A percentile compares a stretch with the other conserved stretches of the same genome.
Conservation (phyloP, 148 eudicot species). For the Rheum nobile region DNA sequence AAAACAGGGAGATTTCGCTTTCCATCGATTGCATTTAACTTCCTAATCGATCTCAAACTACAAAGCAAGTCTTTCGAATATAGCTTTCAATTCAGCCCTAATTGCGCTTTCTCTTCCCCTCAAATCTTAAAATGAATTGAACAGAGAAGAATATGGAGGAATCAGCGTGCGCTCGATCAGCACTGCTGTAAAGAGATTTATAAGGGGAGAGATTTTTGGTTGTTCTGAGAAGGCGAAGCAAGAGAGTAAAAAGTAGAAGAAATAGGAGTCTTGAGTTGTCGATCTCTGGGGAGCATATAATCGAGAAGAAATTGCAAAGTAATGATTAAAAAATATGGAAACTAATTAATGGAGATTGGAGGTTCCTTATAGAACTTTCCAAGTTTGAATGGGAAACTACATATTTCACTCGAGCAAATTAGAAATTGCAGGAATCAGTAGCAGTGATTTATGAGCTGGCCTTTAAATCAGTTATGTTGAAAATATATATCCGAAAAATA, state of each 20-base stretch:
- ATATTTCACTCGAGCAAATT: too few species aligned
- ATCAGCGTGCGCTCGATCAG: too few species aligned
- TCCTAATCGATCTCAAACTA: too few species aligned
- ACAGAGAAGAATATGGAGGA: too few species aligned
- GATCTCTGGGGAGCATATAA: not conserved
- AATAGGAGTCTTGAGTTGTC: not conserved
- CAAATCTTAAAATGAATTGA: too few species aligned
- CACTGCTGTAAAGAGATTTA: not conserved
- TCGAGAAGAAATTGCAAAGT: not conserved
- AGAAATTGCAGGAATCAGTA: too few species aligned
- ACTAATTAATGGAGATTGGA: not conserved
- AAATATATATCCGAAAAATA: too few species aligned
- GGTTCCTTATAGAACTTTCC: not conserved
- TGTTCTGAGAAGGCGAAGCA: not conserved
- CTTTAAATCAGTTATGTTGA: too few species aligned
- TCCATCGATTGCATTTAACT: not conserved
- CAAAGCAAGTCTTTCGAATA: not conserved
- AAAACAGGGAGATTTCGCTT: not conserved
- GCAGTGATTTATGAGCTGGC: too few species aligned
- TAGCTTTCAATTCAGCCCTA: not conserved
- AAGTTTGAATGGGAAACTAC: not conserved
- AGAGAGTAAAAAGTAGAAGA: not conserved
- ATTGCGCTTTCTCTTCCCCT: too few species aligned
- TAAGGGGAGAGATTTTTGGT: not conserved
- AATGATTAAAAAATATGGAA: not conserved